Conservation (phyloP, 129 eudicot genomes). For the Lonicera japonica region DNA sequence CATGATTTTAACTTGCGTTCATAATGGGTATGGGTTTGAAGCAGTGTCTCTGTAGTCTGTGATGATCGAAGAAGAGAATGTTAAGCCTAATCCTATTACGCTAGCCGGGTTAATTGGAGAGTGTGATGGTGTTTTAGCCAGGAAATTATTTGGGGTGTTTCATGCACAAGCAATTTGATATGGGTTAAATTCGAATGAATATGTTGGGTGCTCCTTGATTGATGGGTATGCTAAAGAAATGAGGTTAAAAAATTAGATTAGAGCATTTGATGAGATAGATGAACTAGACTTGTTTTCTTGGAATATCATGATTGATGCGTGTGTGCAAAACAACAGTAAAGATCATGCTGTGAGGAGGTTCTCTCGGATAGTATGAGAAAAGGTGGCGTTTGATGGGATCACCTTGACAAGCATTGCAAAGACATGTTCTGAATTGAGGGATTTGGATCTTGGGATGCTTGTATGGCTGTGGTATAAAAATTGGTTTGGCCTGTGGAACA, state of each 20-base stretch:
- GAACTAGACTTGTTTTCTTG: constrained; percentile 16
- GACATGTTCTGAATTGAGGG: constrained; percentile 9
- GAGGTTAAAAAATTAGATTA: constrained; percentile 10
- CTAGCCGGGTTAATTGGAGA: constrained; percentile 18
- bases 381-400: constrained; percentile 18
- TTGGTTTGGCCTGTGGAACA: constrained; percentile 6
- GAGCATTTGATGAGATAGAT: constrained; percentile 12
- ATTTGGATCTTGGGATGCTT: constrained; percentile 12
- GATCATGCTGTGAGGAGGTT: constrained; percentile 5
- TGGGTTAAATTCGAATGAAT: constrained; percentile 13
- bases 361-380: not conserved
- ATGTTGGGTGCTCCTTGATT: constrained; percentile 20
- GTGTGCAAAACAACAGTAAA: constrained; percentile 12
- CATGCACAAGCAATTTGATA: constrained; percentile 21
- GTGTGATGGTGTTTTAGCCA: not conserved
- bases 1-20: constrained; percentile 13
- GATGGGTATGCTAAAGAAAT: constrained; percentile 13
- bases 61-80: not conserved
- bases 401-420: constrained; percentile 23
- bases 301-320: constrained; percentile 18
- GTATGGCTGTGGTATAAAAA: constrained; percentile 15
- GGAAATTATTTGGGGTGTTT: not conserved
- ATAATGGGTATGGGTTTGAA: constrained; percentile 9
- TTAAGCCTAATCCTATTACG: constrained; percentile 13
- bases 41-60: constrained; percentile 2